Conservation (phyloP, 768 basidiomycete species). For the Mycena chlorophos region DNA sequence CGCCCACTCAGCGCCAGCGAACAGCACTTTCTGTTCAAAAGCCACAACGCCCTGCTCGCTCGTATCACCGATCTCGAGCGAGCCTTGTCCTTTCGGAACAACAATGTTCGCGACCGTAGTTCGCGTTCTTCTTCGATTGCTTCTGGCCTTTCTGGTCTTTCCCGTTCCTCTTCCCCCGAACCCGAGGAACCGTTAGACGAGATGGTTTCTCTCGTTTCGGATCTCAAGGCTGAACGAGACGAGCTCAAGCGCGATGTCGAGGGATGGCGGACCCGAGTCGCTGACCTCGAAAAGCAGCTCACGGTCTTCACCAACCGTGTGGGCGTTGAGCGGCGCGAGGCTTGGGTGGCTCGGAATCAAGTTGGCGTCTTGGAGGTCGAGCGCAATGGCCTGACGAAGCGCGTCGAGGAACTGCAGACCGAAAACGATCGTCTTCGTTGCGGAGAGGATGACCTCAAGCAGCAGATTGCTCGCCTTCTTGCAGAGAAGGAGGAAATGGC, state of each 20-base stretch:
- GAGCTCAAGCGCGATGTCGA: conserved; percentile 86
- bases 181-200: conserved; percentile 67
- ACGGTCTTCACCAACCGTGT: conserved; percentile 65
- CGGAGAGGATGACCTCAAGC: conserved; percentile 40
- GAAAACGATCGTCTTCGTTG: conserved; percentile 32
- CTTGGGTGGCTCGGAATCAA: conserved; percentile 80
- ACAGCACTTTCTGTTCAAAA: conserved; percentile 84
- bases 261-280: conserved; percentile 79
- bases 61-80: conserved; percentile 82
- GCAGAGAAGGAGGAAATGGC: conserved; percentile 43
- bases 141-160: conserved; percentile 41
- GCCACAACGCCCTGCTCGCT: conserved; percentile 78
- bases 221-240: conserved; percentile 86
- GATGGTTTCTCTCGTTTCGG: conserved; percentile 71
- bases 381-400: conserved; percentile 55
- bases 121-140: conserved; percentile 55
- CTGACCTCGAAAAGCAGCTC: conserved; percentile 72
- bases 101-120: conserved; percentile 33
- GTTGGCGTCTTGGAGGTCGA: conserved; percentile 66
- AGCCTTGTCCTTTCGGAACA: conserved; percentile 50
- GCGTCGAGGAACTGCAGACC: conserved; percentile 34
- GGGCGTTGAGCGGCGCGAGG: conserved; percentile 78
- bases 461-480: conserved; percentile 32
- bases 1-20: conserved; percentile 68
- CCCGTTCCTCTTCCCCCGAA: conserved; percentile 33